Percentiles rank a stretch among this genome's conserved stretches.
Evolutionary conservation across 2,329 filamentous ascomycete genomes (phyloP).

Genomic region (Diaporthe citriasiana): DNA sequence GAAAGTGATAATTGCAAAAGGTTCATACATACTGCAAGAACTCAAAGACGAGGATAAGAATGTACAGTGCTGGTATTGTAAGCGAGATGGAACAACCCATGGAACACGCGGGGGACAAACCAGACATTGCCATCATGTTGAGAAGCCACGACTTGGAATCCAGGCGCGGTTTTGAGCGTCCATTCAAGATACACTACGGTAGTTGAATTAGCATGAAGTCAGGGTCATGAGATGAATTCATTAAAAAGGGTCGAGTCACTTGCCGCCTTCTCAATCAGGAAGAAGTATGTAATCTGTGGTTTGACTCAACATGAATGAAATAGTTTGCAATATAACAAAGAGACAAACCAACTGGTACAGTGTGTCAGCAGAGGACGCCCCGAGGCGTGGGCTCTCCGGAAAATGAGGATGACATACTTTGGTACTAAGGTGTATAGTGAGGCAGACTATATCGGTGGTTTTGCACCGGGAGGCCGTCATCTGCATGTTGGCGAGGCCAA

Average conservation of each 20-base stretch:
- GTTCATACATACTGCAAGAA: conserved; percentile 14
- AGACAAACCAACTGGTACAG: neutral
- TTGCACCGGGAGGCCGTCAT: conserved; percentile 19
- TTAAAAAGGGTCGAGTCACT: neutral
- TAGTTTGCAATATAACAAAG: neutral
- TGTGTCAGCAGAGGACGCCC: neutral
- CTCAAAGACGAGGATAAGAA: conserved; percentile 21
- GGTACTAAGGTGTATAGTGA: conserved; percentile 10
- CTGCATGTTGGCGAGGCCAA: conserved; percentile 2
- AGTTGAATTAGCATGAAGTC: neutral
- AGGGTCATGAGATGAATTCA: neutral
- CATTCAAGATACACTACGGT: conserved; percentile 7
- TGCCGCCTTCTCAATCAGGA: conserved; percentile 14
- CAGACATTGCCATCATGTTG: conserved; percentile 20
- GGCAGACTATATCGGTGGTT: conserved; percentile 17
- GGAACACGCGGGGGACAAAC: neutral
- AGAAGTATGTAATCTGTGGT: neutral
- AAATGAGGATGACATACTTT: neutral
- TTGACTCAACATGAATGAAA: neutral
- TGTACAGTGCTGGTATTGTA: neutral
- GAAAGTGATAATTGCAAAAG: neutral
- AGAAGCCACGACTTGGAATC: conserved; percentile 25
- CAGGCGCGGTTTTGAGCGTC: conserved; percentile 6
- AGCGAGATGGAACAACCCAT: neutral
- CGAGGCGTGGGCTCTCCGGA: no score